Conservation (phyloP, 208 protist genomes). For the Leishmania gerbilli region DNA sequence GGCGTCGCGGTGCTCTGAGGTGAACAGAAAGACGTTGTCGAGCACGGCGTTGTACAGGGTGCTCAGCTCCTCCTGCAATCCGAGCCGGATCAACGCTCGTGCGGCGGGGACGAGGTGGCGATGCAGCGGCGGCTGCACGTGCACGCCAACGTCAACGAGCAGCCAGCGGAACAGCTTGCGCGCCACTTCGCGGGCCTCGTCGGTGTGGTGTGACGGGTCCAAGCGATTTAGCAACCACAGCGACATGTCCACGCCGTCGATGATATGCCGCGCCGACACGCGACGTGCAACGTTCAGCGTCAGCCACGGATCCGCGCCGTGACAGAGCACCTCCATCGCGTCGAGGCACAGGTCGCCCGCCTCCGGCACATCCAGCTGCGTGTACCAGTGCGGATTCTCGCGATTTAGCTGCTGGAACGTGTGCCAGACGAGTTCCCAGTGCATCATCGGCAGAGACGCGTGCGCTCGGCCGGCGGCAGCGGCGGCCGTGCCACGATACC, state of each 20-base stretch:
- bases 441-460: constrained; percentile 67
- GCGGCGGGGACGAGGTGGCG: constrained; percentile 72
- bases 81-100: constrained; percentile 70
- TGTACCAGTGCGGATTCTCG: constrained; percentile 66
- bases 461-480: constrained; percentile 3
- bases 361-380: constrained; percentile 47
- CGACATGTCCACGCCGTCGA: constrained; percentile 84
- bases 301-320: constrained; percentile 83
- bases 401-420: constrained; percentile 80
- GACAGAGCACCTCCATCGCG: constrained; percentile 70
- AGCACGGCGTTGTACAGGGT: constrained; percentile 83
- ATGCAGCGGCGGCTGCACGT: constrained; percentile 73
- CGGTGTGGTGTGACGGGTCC: constrained; percentile 71
- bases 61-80: constrained; percentile 67
- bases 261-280: constrained; percentile 57
- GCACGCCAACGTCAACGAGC: constrained; percentile 77
- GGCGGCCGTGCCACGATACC: neutral
- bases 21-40: constrained; percentile 73
- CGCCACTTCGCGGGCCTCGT: constrained; percentile 68
- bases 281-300: constrained; percentile 73
- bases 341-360: constrained; percentile 60
- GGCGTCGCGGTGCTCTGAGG: constrained; percentile 54
- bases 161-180: constrained; percentile 83
- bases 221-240: constrained; percentile 82
- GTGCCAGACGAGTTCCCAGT: constrained; percentile 83